These are phyloP conservation scores for Epichloe elymi DNA, from an alignment of 2,329 filamentous ascomycete species.

Conservation along the genomic window DNA sequence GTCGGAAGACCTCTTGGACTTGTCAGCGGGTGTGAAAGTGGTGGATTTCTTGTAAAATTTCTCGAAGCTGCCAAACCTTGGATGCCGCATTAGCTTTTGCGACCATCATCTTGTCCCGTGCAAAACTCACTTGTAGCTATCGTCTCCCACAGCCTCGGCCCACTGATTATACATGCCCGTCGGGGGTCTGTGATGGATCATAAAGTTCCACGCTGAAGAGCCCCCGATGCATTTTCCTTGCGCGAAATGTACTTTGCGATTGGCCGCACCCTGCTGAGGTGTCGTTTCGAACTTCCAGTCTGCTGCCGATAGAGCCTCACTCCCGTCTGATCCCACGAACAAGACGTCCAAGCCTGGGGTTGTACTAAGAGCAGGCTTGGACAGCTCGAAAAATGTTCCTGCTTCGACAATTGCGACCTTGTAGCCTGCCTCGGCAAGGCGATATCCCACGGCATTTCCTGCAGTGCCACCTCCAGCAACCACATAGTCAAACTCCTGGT, in stretches of 20 bases:
- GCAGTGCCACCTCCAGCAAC: conserved; percentile 22
- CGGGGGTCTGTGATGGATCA: conserved; percentile 21
- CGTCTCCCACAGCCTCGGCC: no score
- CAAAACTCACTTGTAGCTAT: no score
- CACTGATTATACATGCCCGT: conserved; percentile 13
- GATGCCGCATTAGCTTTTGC: neutral
- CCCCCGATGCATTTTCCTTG: conserved; percentile 26
- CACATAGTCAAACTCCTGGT: no score
- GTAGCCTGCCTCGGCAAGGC: conserved; percentile 18
- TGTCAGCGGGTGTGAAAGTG: conserved; percentile 14
- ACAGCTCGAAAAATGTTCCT: conserved; percentile 20
- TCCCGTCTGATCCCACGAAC: conserved; percentile 10
- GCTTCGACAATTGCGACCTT: conserved; percentile 27
- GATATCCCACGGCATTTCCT: conserved; percentile 20
- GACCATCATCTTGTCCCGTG: neutral
- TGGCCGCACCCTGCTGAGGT: conserved; percentile 10
- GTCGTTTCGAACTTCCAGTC: conserved; percentile 20
- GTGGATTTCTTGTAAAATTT: conserved; percentile 15
- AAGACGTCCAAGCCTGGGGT: conserved; percentile 13
- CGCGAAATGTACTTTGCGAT: conserved; percentile 21
- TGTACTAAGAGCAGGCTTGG: conserved; percentile 15
- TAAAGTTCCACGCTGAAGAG: conserved; percentile 23
- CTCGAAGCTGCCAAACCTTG: conserved; percentile 11
- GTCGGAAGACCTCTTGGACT: conserved; percentile 9
- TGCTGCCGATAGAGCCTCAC: conserved; percentile 10